phyloP scores from a whole-genome alignment of 345 rosid species.

The Populus pruinosa region DNA sequence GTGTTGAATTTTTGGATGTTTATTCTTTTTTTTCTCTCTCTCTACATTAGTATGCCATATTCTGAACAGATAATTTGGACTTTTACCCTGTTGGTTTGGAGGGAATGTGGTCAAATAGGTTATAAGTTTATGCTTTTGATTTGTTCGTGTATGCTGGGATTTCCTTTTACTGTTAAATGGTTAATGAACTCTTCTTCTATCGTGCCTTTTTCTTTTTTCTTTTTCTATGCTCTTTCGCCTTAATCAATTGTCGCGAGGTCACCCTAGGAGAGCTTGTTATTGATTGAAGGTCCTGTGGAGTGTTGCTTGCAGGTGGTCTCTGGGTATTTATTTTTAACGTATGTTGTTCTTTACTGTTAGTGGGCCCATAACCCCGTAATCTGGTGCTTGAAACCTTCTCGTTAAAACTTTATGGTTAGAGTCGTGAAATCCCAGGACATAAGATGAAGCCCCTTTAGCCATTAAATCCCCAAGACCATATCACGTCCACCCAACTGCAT shows the following conservation, averaged over 20 bases:
- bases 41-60: not conserved
- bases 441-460: too few relatives aligned
- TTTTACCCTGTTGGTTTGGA: slow-evolving; percentile 13
- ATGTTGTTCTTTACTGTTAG: not conserved
- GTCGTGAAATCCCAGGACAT: too few relatives aligned
- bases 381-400: too few relatives aligned
- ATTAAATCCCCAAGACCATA: too few relatives aligned
- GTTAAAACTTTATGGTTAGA: too few relatives aligned
- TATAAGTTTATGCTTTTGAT: not conserved
- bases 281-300: not conserved
- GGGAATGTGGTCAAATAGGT: slow-evolving; percentile 1
- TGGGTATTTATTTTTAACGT: not conserved
- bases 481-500: too few relatives aligned
- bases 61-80: slow-evolving; percentile 2
- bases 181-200: slow-evolving; percentile 1
- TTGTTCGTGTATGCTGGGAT: not conserved
- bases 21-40: slow-evolving; percentile 11
- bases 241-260: not conserved
- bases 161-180: not conserved
- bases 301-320: not conserved
- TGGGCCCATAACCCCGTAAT: too few relatives aligned
- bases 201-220: not conserved
- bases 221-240: not conserved
- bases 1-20: slow-evolving; percentile 18
- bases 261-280: not conserved